Conservation (phyloP, 495 filamentous ascomycete species). For the Penicillium verhagenii region DNA sequence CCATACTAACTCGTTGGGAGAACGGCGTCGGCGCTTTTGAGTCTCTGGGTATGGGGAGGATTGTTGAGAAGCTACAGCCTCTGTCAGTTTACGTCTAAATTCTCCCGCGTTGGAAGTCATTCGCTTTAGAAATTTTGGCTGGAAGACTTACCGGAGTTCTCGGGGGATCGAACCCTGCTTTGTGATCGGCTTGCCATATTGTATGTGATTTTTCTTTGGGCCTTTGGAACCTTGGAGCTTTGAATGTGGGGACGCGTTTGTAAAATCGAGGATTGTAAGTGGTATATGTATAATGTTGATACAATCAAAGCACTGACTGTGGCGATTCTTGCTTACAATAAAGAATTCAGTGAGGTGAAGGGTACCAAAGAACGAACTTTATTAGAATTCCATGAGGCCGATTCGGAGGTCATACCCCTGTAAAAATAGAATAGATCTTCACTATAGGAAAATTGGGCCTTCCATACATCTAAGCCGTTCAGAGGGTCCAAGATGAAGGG, state of each 20-base stretch:
- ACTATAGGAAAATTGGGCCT: neutral
- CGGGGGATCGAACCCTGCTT: neutral
- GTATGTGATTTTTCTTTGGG: neutral
- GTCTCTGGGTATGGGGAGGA: neutral
- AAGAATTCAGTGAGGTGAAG: neutral
- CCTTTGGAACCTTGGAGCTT: too few species aligned
- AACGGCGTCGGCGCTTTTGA: neutral
- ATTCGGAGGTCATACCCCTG: neutral
- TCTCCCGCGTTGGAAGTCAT: neutral
- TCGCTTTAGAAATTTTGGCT: neutral
- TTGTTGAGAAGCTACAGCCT: neutral
- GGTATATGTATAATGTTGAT: neutral
- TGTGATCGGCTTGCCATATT: neutral
- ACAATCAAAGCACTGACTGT: neutral
- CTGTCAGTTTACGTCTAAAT: neutral
- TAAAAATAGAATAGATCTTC: neutral
- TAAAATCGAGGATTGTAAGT: neutral
- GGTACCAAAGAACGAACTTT: neutral
- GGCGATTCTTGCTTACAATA: neutral
- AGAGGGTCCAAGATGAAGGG: neutral
- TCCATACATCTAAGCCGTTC: neutral
- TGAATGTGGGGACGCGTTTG: neutral
- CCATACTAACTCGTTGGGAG: neutral
- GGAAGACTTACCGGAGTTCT: neutral
- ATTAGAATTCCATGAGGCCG: neutral